Evolutionary conservation across 805 yeast genomes (phyloP).

Genomic region (Candida montana): DNA sequence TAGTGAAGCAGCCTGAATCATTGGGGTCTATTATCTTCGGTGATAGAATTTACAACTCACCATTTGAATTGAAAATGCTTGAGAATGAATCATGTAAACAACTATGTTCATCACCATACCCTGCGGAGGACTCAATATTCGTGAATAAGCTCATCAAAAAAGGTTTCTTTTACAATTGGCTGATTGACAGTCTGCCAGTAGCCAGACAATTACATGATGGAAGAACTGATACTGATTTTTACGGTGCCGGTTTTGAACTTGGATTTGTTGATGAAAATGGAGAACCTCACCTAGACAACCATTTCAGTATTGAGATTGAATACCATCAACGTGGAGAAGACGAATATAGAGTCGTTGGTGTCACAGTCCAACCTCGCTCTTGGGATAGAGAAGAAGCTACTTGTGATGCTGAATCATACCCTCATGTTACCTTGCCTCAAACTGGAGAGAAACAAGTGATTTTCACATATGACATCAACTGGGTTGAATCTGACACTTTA

Average conservation of each 20-base stretch:
- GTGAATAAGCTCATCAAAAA: constrained; percentile 75
- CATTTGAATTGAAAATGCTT: constrained; percentile 76
- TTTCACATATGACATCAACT: constrained; percentile 80
- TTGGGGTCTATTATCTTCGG: constrained; percentile 93
- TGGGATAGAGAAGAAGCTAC: constrained; percentile 35
- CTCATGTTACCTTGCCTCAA: constrained; percentile 44
- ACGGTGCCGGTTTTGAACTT: constrained; percentile 76
- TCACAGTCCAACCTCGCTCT: constrained; percentile 68
- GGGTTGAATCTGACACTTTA: constrained; percentile 61
- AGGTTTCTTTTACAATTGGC: constrained; percentile 87
- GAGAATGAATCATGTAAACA: constrained; percentile 60
- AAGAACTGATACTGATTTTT: constrained; percentile 56
- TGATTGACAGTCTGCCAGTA: constrained; percentile 91
- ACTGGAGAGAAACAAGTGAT: constrained; percentile 48
- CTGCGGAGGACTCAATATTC: constrained; percentile 63
- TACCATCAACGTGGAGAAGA: constrained; percentile 71
- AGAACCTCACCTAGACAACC: constrained; percentile 66
- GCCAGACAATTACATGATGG: constrained; percentile 57
- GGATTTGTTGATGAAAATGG: constrained; percentile 61
- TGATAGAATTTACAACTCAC: constrained; percentile 91
- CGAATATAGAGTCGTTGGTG: constrained; percentile 86
- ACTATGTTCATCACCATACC: constrained; percentile 59
- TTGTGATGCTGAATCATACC: constrained; percentile 26
- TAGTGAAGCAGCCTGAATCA: constrained; percentile 71
- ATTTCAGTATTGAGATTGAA: constrained; percentile 72